phyloP scores from a whole-genome alignment of 2,329 filamentous ascomycete genomes.

The Tolypocladium cylindrosporum region DNA sequence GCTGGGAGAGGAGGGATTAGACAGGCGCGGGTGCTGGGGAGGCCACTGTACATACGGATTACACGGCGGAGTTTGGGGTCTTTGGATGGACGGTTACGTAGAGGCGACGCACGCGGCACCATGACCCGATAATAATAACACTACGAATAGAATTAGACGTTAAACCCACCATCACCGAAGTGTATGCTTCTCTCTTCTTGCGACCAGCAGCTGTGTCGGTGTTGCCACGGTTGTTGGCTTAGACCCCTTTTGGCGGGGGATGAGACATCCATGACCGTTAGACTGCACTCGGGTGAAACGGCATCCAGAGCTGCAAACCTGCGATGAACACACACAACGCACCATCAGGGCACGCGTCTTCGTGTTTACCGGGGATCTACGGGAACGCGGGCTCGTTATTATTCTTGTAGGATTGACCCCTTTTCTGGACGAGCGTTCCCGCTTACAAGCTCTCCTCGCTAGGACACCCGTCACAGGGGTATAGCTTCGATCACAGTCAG shows the following conservation, averaged over 20 bases:
- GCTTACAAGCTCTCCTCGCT: background rate
- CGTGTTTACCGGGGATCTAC: background rate
- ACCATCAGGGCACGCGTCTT: background rate
- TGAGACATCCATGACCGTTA: background rate
- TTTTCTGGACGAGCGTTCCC: background rate
- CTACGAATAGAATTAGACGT: background rate
- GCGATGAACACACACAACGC: background rate
- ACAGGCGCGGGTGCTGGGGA: too few relatives aligned
- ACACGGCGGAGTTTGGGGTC: background rate
- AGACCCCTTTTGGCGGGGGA: background rate
- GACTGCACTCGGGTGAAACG: background rate
- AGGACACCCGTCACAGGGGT: background rate
- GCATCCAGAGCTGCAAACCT: background rate
- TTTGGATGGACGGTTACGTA: background rate
- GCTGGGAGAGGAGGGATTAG: conserved; percentile 61
- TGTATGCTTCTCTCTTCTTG: background rate
- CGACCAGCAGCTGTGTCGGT: too few relatives aligned
- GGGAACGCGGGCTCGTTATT: background rate
- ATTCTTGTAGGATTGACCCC: background rate
- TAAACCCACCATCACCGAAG: background rate
- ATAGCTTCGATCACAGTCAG: background rate
- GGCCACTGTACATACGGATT: background rate
- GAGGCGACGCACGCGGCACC: background rate
- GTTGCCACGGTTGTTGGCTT: background rate
- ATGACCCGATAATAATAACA: background rate